Evolutionary conservation across 352 stramenopile species (phyloP).

Genomic region (Phytophthora sojae): DNA sequence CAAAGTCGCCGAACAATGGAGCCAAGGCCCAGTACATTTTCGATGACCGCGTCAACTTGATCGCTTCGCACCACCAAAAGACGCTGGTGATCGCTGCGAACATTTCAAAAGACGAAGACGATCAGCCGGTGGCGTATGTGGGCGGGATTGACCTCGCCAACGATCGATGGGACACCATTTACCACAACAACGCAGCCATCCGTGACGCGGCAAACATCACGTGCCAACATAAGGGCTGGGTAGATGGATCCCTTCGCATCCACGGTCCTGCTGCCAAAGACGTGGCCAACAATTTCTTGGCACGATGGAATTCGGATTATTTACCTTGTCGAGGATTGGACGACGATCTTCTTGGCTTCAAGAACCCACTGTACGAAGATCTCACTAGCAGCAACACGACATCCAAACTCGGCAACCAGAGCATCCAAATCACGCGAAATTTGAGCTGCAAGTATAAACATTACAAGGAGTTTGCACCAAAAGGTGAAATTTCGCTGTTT

Average conservation of each 20-base stretch:
- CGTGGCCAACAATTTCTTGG: slow-evolving; percentile 58
- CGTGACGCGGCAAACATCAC: slow-evolving; percentile 40
- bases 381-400: slow-evolving; percentile 15
- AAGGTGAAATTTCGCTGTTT: slow-evolving; percentile 58
- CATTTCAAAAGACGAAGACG: neutral
- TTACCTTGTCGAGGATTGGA: slow-evolving; percentile 28
- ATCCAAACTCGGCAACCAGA: slow-evolving; percentile 28
- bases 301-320: slow-evolving; percentile 55
- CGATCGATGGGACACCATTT: slow-evolving; percentile 65
- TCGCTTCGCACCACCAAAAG: slow-evolving; percentile 63
- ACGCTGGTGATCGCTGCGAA: slow-evolving; percentile 40
- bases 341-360: slow-evolving; percentile 46
- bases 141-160: slow-evolving; percentile 56
- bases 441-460: slow-evolving; percentile 62
- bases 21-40: slow-evolving; percentile 44
- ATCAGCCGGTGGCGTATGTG: slow-evolving; percentile 48
- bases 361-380: slow-evolving; percentile 41
- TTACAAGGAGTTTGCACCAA: slow-evolving; percentile 59
- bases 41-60: slow-evolving; percentile 51
- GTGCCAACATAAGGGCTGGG: slow-evolving; percentile 52
- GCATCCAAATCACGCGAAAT: slow-evolving; percentile 61
- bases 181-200: slow-evolving; percentile 54
- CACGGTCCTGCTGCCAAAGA: slow-evolving; percentile 49
- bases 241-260: slow-evolving; percentile 56
- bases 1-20: slow-evolving; percentile 16